Evolutionary conservation across 441 rosid species (phyloP), one percentile per base, ranked within the genome.

Genomic region (Daphne laureola): DNA sequence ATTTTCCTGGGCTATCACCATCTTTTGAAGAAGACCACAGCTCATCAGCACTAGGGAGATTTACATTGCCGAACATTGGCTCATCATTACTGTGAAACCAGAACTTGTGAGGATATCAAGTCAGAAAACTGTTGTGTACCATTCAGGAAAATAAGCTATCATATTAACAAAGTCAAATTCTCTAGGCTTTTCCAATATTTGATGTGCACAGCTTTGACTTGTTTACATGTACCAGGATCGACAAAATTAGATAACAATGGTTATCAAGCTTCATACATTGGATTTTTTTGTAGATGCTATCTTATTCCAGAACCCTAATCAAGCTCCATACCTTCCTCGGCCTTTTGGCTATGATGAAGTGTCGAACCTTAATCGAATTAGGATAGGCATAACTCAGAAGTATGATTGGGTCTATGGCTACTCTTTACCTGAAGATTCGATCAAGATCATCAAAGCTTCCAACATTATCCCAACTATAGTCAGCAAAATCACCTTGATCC

Each of bases 401-500:
- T 31, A 6, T 21, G 25, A 21, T 31, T 31, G 11, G 8, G 54
- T 63, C 54, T 12, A 53, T 52, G 55, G 54, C 66, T 35, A 40
- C 59, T 63, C 58, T 62, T 82, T 83, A 94, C 99, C 99, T 87
- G 72, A 94, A 86, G 59, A 94, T 86, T 67, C 67, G 85, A 73
- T 87, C 92, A 63, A 90, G 91, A 71, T 94, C 99, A 68, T 87
- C 95, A 69, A 94, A 94, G 69, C 99, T 90, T 75, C 96, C 90
- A 58, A 93, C 82, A 74, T 77, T 82, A 61, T 72, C 96, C 98
- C 99, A 94, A 60, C 89, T 76, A 55, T 79, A 86, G 67, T 90
- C 94, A 64, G 74, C 83, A 77, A 87, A 84, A 71, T 81, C 92
- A 69, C 76, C 79, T 67, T 81, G 88, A 53, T 77, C 96, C 73